Evolutionary conservation across 371 early-diverging fungal species (phyloP).

Genomic region (Thermomucor indicae-seudaticae): DNA sequence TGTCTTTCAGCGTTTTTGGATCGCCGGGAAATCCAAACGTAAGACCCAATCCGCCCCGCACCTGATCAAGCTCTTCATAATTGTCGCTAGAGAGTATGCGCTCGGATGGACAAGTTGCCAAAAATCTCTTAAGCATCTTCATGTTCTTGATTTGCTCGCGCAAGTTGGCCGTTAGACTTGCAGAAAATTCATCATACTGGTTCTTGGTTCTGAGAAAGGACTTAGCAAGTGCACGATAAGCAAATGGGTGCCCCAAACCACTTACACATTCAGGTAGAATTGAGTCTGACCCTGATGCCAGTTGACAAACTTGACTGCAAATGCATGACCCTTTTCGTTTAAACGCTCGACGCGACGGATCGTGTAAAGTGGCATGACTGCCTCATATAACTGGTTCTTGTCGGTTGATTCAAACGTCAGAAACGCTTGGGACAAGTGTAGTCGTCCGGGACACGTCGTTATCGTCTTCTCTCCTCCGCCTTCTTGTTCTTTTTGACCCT

Average conservation of each 20-base stretch:
- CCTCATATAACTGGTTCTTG: slow-evolving; percentile 45
- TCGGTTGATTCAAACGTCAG: slow-evolving; percentile 75
- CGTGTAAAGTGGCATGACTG: slow-evolving; percentile 84
- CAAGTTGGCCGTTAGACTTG: slow-evolving; percentile 43
- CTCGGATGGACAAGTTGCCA: slow-evolving; percentile 75
- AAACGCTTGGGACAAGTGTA: slow-evolving; percentile 82
- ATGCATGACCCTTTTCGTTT: slow-evolving; percentile 30
- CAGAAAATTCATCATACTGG: slow-evolving; percentile 50
- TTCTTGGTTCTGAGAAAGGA: slow-evolving; percentile 26
- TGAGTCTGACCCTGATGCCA: slow-evolving; percentile 59
- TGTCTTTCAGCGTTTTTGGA: slow-evolving; percentile 68
- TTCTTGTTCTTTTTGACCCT: too few species aligned
- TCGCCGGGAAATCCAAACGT: slow-evolving; percentile 90
- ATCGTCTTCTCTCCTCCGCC: slow-evolving; percentile 13
- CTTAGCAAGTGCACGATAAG: too few species aligned
- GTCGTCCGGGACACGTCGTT: slow-evolving; percentile 47
- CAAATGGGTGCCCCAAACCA: too few species aligned
- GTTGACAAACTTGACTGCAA: slow-evolving; percentile 52
- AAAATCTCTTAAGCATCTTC: slow-evolving; percentile 80
- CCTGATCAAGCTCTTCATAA: slow-evolving; percentile 26
- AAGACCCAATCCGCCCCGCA: slow-evolving; percentile 72
- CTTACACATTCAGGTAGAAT: slow-evolving; percentile 49
- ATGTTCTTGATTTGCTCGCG: slow-evolving; percentile 64
- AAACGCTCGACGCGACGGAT: slow-evolving; percentile 87
- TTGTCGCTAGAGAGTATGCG: slow-evolving; percentile 60